A percentile compares a stretch with the other conserved stretches of the same genome.
Conservation (phyloP, 2,329 filamentous ascomycete species). For the Fusarium tuaranense region DNA sequence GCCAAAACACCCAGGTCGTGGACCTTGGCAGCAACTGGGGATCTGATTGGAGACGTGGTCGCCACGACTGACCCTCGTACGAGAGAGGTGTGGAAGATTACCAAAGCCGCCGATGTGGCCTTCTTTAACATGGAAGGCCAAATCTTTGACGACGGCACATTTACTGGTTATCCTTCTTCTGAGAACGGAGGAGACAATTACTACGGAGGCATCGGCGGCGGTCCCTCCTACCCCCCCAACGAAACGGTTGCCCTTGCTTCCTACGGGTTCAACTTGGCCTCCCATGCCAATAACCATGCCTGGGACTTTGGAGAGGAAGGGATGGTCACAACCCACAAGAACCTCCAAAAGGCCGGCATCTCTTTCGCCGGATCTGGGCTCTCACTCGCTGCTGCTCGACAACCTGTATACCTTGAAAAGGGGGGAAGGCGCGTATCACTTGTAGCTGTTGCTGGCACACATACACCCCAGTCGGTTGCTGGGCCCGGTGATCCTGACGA, state of each 20-base stretch:
- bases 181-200: background rate
- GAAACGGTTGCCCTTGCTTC: background rate
- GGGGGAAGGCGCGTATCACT: background rate
- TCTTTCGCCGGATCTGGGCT: background rate
- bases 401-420: background rate
- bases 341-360: background rate
- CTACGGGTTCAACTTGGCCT: background rate
- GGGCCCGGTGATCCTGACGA: background rate
- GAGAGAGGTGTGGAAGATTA: background rate
- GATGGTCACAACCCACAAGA: background rate
- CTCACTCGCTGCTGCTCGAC: background rate
- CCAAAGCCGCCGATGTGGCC: background rate
- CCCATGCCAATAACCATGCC: background rate
- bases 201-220: background rate
- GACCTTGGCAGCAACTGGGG: background rate
- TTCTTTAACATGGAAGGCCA: background rate
- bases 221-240: background rate
- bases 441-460: background rate
- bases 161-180: background rate
- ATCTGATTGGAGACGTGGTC: background rate
- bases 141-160: background rate
- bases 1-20: background rate
- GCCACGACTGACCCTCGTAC: background rate
- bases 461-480: background rate
- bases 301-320: background rate